These are phyloP conservation scores for Tolypocladium ophioglossoides DNA, from an alignment of 2,329 filamentous ascomycete species.

Conservation along the genomic window DNA sequence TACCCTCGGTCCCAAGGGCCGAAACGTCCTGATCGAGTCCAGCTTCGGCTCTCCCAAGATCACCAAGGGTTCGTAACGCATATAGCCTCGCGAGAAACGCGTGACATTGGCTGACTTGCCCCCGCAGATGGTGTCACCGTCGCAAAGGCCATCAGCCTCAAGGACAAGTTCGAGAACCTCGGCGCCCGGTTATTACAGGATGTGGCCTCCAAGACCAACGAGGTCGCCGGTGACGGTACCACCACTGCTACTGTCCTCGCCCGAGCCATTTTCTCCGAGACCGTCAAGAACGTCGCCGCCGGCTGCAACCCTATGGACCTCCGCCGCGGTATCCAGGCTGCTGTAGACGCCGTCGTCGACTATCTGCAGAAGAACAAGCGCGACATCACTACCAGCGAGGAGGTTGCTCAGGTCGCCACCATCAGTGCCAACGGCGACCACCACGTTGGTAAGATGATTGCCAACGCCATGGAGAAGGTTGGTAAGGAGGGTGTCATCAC, in stretches of 20 bases:
- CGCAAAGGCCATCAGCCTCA: conserved; percentile 77
- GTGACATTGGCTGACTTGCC: not conserved
- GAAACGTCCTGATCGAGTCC: conserved; percentile 97
- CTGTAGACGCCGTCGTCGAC: conserved; percentile 88
- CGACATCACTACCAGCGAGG: conserved; percentile 93
- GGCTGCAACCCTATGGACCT: conserved; percentile 99
- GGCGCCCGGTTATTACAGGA: conserved; percentile 94
- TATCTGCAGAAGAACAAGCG: conserved; percentile 94
- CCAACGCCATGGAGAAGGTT: conserved; percentile 99
- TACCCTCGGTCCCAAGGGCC: conserved; percentile 93
- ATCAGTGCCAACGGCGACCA: conserved; percentile 96
- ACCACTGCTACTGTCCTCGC: conserved; percentile 96
- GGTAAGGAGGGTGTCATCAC: conserved; percentile 99
- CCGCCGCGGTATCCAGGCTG: conserved; percentile 90
- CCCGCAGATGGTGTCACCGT: conserved; percentile 73
- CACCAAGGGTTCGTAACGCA: conserved; percentile 69
- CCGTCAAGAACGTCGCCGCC: conserved; percentile 98
- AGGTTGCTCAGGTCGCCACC: conserved; percentile 96
- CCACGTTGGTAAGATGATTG: conserved; percentile 91
- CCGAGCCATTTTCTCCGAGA: conserved; percentile 98
- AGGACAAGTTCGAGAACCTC: conserved; percentile 99
- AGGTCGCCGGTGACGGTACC: conserved; percentile 96
- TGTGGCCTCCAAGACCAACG: conserved; percentile 98
- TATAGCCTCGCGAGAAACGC: not conserved
- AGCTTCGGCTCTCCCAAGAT: conserved; percentile 99